Conservation (phyloP, 2,329 filamentous ascomycete species). For the Aspergillus pseudoglaucus region DNA sequence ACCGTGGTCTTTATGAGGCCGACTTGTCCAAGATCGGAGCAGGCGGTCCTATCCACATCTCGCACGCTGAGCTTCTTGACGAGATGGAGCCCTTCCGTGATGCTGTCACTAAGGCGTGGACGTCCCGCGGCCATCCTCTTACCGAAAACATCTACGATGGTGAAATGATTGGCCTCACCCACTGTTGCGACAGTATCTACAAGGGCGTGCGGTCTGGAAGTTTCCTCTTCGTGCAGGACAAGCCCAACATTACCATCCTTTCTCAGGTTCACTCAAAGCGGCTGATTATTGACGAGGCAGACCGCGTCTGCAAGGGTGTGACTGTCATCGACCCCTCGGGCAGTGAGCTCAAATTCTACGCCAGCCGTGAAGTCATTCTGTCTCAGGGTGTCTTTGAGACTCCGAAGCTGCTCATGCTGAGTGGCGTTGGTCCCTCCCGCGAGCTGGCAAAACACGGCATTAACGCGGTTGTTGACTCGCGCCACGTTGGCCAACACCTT, state of each 20-base stretch:
- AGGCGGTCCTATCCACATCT: slow-evolving; percentile 47
- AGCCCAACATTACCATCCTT: slow-evolving; percentile 44
- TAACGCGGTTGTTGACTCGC: slow-evolving; percentile 23
- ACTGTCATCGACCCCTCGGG: slow-evolving; percentile 38
- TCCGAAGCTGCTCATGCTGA: slow-evolving; percentile 47
- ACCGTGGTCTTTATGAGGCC: slow-evolving; percentile 37
- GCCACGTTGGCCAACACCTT: slow-evolving; percentile 22
- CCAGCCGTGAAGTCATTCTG: slow-evolving; percentile 43
- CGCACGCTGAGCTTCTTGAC: slow-evolving; percentile 47
- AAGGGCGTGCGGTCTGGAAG: slow-evolving; percentile 45
- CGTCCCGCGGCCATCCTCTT: not conserved
- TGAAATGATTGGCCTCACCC: slow-evolving; percentile 5
- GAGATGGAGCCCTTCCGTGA: slow-evolving; percentile 46
- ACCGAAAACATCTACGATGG: slow-evolving; percentile 45
- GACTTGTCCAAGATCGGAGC: slow-evolving; percentile 46
- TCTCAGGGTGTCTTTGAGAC: slow-evolving; percentile 48
- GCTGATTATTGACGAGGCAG: slow-evolving; percentile 42
- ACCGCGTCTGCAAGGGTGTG: slow-evolving; percentile 39
- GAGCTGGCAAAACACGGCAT: slow-evolving; percentile 20
- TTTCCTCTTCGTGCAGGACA: slow-evolving; percentile 44
- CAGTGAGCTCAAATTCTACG: slow-evolving; percentile 40
- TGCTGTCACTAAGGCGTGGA: slow-evolving; percentile 15
- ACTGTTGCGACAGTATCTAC: slow-evolving; percentile 50
- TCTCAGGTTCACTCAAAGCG: slow-evolving; percentile 44
- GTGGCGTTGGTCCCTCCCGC: slow-evolving; percentile 38